These are phyloP conservation scores for Boletus semigastroideus DNA, from an alignment of 1,284 basidiomycete species.

Conservation along the genomic window DNA sequence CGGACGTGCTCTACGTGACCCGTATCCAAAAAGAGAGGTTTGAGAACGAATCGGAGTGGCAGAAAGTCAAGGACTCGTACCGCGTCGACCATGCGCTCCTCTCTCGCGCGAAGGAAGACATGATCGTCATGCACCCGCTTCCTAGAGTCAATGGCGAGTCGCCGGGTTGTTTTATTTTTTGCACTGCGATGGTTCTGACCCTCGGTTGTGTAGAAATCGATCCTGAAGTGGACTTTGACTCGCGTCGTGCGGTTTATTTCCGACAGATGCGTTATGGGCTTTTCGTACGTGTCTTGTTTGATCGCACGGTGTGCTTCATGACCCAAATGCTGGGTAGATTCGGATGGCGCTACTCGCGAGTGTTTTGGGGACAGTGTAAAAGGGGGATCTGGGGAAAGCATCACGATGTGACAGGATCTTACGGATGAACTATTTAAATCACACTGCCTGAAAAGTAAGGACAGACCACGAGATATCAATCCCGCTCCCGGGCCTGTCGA, in stretches of 20 bases:
- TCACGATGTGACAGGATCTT: background rate
- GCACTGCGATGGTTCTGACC: slow-evolving; percentile 2
- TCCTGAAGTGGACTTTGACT: slow-evolving; percentile 97
- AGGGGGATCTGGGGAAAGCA: background rate
- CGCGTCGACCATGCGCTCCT: slow-evolving; percentile 93
- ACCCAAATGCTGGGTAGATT: slow-evolving; percentile 43
- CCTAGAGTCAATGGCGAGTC: slow-evolving; percentile 84
- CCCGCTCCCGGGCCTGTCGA: too few relatives aligned
- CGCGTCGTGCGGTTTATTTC: slow-evolving; percentile 93
- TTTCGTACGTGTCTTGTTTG: slow-evolving; percentile 65
- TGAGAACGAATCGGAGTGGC: slow-evolving; percentile 79
- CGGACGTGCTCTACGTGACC: slow-evolving; percentile 98
- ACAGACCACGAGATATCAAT: background rate
- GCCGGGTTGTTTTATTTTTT: background rate
- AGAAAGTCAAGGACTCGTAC: slow-evolving; percentile 90
- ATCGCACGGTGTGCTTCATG: background rate
- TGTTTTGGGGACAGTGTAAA: slow-evolving; percentile 49
- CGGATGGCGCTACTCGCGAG: slow-evolving; percentile 77
- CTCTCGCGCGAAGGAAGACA: slow-evolving; percentile 89
- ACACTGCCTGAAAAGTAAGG: background rate
- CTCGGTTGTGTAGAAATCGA: slow-evolving; percentile 76
- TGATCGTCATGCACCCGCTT: slow-evolving; percentile 98
- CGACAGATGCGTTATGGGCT: slow-evolving; percentile 98
- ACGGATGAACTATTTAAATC: background rate
- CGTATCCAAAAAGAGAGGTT: slow-evolving; percentile 97